These are phyloP conservation scores for Schrenkiella parvula DNA, from an alignment of 345 rosid species.

Conservation along the genomic window DNA sequence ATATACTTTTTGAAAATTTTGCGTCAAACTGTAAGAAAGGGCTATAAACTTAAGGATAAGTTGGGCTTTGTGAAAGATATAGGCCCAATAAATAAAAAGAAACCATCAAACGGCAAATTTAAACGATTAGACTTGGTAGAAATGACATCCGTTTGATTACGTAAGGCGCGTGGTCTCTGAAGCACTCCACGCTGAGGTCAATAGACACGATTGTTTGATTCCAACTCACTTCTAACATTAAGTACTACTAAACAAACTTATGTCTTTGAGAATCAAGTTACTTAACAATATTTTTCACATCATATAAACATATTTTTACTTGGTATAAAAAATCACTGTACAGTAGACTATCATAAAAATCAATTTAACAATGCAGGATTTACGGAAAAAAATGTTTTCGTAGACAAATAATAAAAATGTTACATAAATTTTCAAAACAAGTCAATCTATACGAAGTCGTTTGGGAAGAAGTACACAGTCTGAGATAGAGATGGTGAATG, in stretches of 20 bases:
- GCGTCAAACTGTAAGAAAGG: not conserved
- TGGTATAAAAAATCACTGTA: not conserved
- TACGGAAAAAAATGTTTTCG: not conserved
- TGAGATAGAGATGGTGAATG: not conserved
- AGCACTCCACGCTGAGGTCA: constrained; percentile 15
- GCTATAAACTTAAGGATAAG: not conserved
- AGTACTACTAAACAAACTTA: not conserved
- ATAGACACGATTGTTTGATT: constrained; percentile 17
- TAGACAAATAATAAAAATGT: not conserved
- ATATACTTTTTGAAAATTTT: not conserved
- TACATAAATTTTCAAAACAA: not conserved
- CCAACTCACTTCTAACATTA: not conserved
- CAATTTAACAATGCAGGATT: not conserved
- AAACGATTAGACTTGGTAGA: constrained; percentile 18
- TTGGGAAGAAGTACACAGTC: not conserved
- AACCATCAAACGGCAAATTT: not conserved
- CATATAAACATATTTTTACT: not conserved
- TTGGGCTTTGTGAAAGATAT: not conserved
- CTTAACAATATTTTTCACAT: not conserved
- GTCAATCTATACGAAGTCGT: too few species aligned
- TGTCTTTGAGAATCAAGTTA: not conserved
- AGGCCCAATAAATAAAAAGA: not conserved
- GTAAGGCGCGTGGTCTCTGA: constrained; percentile 8
- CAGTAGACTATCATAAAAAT: not conserved
- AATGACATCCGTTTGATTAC: constrained; percentile 17